Conservation (phyloP, 345 rosid genomes). For the Cardamine occulta region DNA sequence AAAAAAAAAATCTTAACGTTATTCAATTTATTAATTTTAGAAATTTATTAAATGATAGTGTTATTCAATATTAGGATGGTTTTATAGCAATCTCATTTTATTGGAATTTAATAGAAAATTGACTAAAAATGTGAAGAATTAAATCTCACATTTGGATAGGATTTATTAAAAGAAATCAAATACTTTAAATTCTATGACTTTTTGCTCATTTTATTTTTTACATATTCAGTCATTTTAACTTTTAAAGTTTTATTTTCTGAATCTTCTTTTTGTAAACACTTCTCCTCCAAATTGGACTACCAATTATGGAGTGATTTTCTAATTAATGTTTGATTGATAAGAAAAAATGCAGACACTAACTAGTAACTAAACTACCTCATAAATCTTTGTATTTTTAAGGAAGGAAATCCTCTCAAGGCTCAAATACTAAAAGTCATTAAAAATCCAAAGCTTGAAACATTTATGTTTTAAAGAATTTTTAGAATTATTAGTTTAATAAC, state of each 20-base stretch:
- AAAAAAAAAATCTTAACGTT: neutral
- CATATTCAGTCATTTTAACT: neutral
- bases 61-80: neutral
- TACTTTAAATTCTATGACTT: no score
- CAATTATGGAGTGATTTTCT: no score
- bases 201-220: neutral
- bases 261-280: no score
- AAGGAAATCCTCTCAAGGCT: no score
- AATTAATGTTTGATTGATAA: no score
- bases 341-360: no score
- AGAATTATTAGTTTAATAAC: no score
- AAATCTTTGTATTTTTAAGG: neutral
- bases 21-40: neutral
- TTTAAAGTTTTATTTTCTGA: no score
- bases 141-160: neutral
- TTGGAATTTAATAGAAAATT: neutral
- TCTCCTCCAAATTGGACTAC: no score
- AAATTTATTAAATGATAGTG: neutral
- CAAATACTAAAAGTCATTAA: neutral
- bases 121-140: neutral
- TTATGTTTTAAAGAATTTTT: neutral
- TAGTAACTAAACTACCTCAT: neutral
- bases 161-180: no score
- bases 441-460: neutral
- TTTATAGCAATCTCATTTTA: neutral